Evolutionary conservation across 2,329 filamentous ascomycete species (phyloP), one percentile per base, ranked within the genome.

Genomic region (Penicillium crustosum): DNA sequence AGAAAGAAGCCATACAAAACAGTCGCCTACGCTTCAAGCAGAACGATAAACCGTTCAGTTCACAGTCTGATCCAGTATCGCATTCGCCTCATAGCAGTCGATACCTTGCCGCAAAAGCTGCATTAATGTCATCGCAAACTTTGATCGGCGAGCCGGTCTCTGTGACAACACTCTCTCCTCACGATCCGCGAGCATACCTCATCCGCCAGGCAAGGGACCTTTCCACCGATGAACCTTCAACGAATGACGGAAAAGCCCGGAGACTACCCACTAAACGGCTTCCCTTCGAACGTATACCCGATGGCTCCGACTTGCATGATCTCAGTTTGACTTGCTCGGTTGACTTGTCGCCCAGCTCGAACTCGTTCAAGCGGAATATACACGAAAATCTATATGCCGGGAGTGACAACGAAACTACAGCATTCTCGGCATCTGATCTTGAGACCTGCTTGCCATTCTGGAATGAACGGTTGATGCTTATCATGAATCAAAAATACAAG

Each of bases 281-380:
- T 7, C 65, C 65, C 0, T 57, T 67, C 33, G 65, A 67, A 53
- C 45, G 35, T 3, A 64, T 66, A 48, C 62, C 62, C 7, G 61
- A 64, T n/a, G 61, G 60, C 13, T 51, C 36, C 7, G 45, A 61
- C 27, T 23, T 63, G 38, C 57, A 66, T 48, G 19, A 59, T 23
- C 5, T 60, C 4, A 43, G 55, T 10, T 17, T 58, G 5, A 43
- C 53, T 0, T 12, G 60, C 10, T 27, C 52, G 2, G 31, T 58
- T 9, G 38, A 64, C 9, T 2, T 58, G 13, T 33, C 49, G 0
- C 15, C 36, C 2, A 19, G 50, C 3, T 50, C 35, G 0, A 21
- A 49, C 2, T 4, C 12, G 2, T 53, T 57, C 13, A 29, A 41
- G 7, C 1, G 29, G 2, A 19, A 47, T 6, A 12, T 38, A 1